Evolutionary conservation across 2,329 filamentous ascomycete species (phyloP), one percentile per base, ranked within the genome.

Genomic region (Madurella mycetomatis): DNA sequence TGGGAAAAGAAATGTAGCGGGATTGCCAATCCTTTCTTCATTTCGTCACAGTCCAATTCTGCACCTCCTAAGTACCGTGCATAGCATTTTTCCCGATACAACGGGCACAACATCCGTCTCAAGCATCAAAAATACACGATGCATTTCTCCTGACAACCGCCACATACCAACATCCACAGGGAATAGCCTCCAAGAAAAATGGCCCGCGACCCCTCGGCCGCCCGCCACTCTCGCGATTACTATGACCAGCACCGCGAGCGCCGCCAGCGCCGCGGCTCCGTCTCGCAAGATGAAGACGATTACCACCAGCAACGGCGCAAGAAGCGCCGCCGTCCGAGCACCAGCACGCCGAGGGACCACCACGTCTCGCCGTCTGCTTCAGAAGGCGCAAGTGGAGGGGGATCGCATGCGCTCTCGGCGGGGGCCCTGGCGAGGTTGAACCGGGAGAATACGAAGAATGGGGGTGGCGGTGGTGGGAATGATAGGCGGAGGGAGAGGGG

Each of bases 1-100:
- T n/a, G n/a, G 57, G 52, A 46, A 25, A 51, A 51, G 54, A 55
- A 51, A 49, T 57, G 55, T 54, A 55, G 54, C 57, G 57, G 53
- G 45, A 25, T 7, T 25, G 25, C 25, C 25, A 25, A 25, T 25
- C 7, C 25, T 3, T 4, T 25, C 25, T 25, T 25, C 4, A 25
- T 25, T 25, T 25, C 25, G 3, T 25, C 7, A 25, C 25, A 25
- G 7, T 25, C 7, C 25, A 25, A 25, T 25, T 25, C 25, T 25
- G 25, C 7, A 25, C 7, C 25, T 25, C 25, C 7, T 7, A 25
- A 4, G 25, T 25, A 7, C 25, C 25, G 25, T 25, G 25, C 25
- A 25, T 25, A 25, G 7, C 25, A 25, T 25, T 25, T 4, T 25
- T 25, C 25, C 25, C 25, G 25, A 7, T 25, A 25, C 7, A 25